Base-by-base conservation (phyloP, 805 yeast genomes). In the Torulaspora quercuum region DNA sequence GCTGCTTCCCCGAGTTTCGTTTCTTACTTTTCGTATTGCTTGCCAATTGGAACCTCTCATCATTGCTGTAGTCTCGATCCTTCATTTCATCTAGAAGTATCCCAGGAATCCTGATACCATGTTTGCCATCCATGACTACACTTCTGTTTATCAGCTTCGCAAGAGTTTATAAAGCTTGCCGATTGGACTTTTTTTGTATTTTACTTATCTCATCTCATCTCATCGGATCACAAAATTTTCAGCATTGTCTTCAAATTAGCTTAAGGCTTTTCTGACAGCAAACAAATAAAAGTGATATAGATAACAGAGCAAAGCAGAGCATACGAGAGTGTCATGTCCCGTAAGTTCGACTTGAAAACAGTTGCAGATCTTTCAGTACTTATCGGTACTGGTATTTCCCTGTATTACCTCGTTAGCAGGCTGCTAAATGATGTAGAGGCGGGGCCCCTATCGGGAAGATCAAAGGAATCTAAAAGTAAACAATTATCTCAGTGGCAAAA, bases 341-440 rank as follows among this genome's bases (percentile, higher is more conserved):
- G 55, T 27, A 65, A 55, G 37, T 39, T 68, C 19, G 72, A 69
- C 39, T 28, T 67, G 16, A 69, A 67, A 33, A 48, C 61, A 2
- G 46, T 68, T 7, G 57, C 75, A 2, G 81, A 76, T 39, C 49
- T 75, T 3, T 69, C 74, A 3, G 63, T 75, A 6, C 62, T 76
- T 21, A 50, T 73, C 2, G 78, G 88, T 13, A 83, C 89, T 2
- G 79, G 86, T 1, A 67, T 81, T 23, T 79, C 88, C 2, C 70
- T 81, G 42, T 83, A 82, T 55, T 83, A 80, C 51, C 61, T 82
- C 52, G 52, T 81, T 24, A 67, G 60, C 39, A 65, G 65, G 27
- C 41, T 76, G 15, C 44, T 73, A 43, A 60, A 55, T 37, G 73
- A 65, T 35, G 65, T 61, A 17, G 75, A 70, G 16, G 67, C 68